Conservation (phyloP, 768 basidiomycete species). For the Tulasnella sp. region DNA sequence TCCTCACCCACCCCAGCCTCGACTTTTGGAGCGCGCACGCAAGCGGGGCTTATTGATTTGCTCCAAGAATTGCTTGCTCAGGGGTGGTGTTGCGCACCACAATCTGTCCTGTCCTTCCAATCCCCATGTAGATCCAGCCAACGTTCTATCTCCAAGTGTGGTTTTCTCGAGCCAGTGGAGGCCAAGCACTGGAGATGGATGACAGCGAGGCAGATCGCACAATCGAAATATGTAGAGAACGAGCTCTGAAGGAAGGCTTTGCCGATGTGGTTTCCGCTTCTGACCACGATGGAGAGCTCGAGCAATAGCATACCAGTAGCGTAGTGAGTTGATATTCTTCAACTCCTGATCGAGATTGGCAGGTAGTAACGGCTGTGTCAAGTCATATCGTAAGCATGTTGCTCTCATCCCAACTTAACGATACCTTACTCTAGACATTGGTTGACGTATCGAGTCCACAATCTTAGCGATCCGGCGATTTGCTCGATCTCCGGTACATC, state of each 20-base stretch:
- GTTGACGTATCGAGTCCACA: too few species aligned
- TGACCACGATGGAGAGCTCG: neutral
- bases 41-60: neutral
- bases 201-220: neutral
- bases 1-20: conserved; percentile 8
- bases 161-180: neutral
- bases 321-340: neutral
- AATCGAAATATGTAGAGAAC: neutral
- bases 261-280: neutral
- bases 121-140: neutral
- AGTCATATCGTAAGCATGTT: too few species aligned
- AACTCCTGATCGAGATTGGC: too few species aligned
- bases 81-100: neutral
- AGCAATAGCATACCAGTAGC: neutral
- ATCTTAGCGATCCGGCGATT: too few species aligned
- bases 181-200: neutral
- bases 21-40: conserved; percentile 1
- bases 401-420: neutral
- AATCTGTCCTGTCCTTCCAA: neutral
- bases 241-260: neutral
- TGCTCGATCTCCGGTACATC: too few species aligned
- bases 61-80: neutral
- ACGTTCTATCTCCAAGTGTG: too few species aligned
- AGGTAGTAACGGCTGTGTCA: too few species aligned
- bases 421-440: too few species aligned